Percentiles rank a stretch among this genome's conserved stretches.
These are phyloP conservation scores for Aspergillus brunneoviolaceus DNA, from an alignment of 2,329 filamentous ascomycete species.

Conservation along the genomic window DNA sequence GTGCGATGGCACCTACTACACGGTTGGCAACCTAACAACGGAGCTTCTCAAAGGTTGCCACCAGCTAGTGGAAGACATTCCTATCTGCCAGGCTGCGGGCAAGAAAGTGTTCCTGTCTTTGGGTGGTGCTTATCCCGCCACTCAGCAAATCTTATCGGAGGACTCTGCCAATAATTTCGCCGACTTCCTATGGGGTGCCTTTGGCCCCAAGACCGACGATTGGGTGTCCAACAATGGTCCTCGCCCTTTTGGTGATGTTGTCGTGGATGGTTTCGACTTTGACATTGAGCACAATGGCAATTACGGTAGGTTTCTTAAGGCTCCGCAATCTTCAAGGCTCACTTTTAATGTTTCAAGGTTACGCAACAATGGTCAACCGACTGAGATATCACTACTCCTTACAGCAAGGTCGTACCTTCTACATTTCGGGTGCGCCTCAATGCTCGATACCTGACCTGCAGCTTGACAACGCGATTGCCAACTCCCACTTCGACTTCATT, in stretches of 20 bases:
- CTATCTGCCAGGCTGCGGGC: conserved; percentile 40
- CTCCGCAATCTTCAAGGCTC: background rate
- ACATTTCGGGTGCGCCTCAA: conserved; percentile 56
- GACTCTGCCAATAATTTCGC: conserved; percentile 48
- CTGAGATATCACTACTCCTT: conserved; percentile 44
- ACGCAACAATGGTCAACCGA: conserved; percentile 49
- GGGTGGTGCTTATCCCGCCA: conserved; percentile 43
- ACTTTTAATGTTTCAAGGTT: conserved; percentile 35
- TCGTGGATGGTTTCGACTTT: conserved; percentile 55
- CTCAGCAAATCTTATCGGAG: conserved; percentile 46
- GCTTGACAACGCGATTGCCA: conserved; percentile 46
- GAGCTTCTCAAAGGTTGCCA: conserved; percentile 46
- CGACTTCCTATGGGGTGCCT: conserved; percentile 52
- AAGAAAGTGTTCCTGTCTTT: conserved; percentile 50
- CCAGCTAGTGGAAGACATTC: conserved; percentile 45
- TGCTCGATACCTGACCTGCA: conserved; percentile 51
- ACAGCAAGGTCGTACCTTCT: conserved; percentile 42
- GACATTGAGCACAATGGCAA: conserved; percentile 42
- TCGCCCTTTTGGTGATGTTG: conserved; percentile 49
- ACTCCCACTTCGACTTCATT: conserved; percentile 52
- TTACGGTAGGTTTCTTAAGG: conserved; percentile 25
- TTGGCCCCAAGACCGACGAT: conserved; percentile 42
- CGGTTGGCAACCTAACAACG: conserved; percentile 38
- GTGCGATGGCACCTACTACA: conserved; percentile 46
- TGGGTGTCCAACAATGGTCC: conserved; percentile 38